These are phyloP conservation scores for Hymenoscyphus salicellus DNA, from an alignment of 2,329 filamentous ascomycete genomes.

Conservation along the genomic window DNA sequence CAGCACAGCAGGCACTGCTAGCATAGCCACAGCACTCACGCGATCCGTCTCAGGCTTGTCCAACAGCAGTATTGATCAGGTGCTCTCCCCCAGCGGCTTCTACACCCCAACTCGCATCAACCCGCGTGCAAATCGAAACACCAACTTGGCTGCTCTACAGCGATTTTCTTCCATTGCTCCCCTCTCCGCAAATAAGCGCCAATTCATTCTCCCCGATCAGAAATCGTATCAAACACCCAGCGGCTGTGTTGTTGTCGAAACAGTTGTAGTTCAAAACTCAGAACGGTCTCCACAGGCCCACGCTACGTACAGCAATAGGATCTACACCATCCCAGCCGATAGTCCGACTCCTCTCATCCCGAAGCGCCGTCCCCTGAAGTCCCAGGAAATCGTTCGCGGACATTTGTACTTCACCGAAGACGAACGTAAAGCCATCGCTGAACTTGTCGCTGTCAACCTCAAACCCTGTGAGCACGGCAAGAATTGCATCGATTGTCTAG, in stretches of 20 bases:
- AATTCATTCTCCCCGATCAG: not conserved
- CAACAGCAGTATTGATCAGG: not conserved
- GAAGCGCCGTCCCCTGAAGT: conserved; percentile 8
- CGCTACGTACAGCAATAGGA: conserved; percentile 17
- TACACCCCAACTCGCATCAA: not conserved
- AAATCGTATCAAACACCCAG: not conserved
- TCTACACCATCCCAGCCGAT: conserved; percentile 12
- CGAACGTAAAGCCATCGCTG: conserved; percentile 19
- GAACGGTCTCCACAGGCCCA: conserved; percentile 7
- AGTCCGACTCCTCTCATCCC: not conserved
- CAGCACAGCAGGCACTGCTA: not conserved
- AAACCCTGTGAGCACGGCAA: conserved; percentile 18
- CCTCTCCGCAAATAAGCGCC: not conserved
- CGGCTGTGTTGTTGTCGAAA: not conserved
- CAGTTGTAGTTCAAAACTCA: conserved; percentile 2
- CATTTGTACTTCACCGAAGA: conserved; percentile 21
- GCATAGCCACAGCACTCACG: not conserved
- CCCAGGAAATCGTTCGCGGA: conserved; percentile 1
- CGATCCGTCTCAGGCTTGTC: not conserved
- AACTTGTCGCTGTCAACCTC: conserved; percentile 14
- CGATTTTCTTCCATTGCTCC: not conserved
- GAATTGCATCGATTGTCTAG: conserved; percentile 28
- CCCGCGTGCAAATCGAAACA: not conserved
- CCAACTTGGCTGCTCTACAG: not conserved
- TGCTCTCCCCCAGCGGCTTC: not conserved